Evolutionary conservation across 2,329 filamentous ascomycete genomes (phyloP), one percentile per base, ranked within the genome.

Genomic region (Xylariales sp.): DNA sequence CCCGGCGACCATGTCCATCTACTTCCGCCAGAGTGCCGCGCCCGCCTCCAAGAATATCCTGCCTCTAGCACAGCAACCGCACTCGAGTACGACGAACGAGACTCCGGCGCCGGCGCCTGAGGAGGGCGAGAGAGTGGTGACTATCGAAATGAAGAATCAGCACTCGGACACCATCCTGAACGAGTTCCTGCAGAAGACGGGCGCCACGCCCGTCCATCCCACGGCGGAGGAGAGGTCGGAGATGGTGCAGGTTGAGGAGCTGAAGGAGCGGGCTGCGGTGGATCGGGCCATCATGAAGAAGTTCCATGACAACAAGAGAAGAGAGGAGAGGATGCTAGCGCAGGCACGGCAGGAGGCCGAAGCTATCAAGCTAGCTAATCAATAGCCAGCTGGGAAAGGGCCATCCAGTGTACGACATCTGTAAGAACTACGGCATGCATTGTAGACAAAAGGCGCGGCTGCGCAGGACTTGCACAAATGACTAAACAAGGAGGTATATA

Each of bases 71-170:
- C 59, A 62, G 24, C 69, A 71, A 47, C 65, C 69, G 18, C 57
- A 59, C 22, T 77, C 74, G 20, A 76, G 76, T 32, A 64, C 61
- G 21, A 58, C 58, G 10, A 70, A 72, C 54, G 55, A 66, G 37
- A 69, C 69, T 53, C 68, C 69, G 43, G 74, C 75, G 1, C 72
- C 70, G 5, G 53, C 65, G 10, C 70, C 75, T 2, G 64, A 62
- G 25, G 59, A 68, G 36, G 64, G 65, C 43, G 76, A 80, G 62
- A 69, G 63, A 37, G 62, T 69, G 8, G 62, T 78, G 29, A 67
- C 68, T 34, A 74, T 84, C 51, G 72, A 83, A 50, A 84, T 89
- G 74, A 81, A 80, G 58, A 61, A 75, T 54, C 71, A 76, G 52
- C 69, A 69, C 45, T 80, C 79, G 31, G 66, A 70, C 3, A 69